A percentile compares a stretch with the other conserved stretches of the same genome.
These are phyloP conservation scores for Murraya paniculata DNA, from an alignment of 345 rosid species.

Conservation along the genomic window DNA sequence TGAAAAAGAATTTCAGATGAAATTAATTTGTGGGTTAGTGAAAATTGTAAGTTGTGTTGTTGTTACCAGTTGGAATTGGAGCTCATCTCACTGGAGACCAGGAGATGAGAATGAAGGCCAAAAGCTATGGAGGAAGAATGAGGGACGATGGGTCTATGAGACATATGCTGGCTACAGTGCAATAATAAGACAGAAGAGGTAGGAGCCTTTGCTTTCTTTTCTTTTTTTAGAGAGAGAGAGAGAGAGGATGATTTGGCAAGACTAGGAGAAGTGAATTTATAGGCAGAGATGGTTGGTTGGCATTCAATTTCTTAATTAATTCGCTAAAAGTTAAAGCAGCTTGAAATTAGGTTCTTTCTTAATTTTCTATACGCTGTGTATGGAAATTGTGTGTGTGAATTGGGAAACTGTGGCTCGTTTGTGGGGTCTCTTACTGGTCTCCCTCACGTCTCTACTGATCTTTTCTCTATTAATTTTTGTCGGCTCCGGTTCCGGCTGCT, in stretches of 20 bases:
- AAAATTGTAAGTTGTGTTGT: not conserved
- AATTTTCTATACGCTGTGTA: not conserved
- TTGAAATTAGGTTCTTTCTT: not conserved
- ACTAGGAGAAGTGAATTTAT: not conserved
- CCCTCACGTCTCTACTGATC: not conserved
- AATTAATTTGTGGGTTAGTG: too few species aligned
- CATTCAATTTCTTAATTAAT: too few species aligned
- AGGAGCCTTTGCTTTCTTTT: not conserved
- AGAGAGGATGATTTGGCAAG: not conserved
- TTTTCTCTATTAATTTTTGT: not conserved
- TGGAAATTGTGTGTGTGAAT: not conserved
- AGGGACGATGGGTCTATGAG: constrained; percentile 72
- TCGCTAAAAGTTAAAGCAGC: not conserved
- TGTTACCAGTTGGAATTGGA: constrained; percentile 46
- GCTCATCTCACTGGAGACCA: constrained; percentile 68
- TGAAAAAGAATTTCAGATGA: too few species aligned
- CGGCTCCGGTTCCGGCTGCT: not conserved
- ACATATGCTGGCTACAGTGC: constrained; percentile 30
- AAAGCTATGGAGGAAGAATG: constrained; percentile 69
- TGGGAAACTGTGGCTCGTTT: not conserved
- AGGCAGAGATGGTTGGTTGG: not conserved
- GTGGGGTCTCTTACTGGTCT: not conserved
- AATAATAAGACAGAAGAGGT: too few species aligned
- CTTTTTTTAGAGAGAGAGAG: not conserved
- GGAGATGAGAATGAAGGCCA: constrained; percentile 68